Evolutionary conservation across 306 rosid genomes (phyloP).

Genomic region (Prinsepia uniflora): DNA sequence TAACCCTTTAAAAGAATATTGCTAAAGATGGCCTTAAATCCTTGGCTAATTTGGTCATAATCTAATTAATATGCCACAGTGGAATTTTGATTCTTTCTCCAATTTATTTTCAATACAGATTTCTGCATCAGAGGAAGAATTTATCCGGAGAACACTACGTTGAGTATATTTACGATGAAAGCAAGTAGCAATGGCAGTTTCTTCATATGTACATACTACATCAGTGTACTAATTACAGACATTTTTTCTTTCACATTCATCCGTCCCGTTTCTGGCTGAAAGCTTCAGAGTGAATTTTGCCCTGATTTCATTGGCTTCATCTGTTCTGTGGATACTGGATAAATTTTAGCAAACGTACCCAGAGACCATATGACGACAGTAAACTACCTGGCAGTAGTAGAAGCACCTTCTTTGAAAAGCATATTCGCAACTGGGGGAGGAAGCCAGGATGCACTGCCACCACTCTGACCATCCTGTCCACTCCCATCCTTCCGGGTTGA

Average conservation of each 20-base stretch:
- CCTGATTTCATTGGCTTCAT: not conserved
- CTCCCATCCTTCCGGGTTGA: conserved; percentile 5
- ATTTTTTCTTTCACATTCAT: not conserved
- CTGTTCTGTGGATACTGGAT: not conserved
- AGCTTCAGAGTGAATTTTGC: not conserved
- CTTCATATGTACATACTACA: not conserved
- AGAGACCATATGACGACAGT: not conserved
- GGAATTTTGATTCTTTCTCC: no score
- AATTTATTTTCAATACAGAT: no score
- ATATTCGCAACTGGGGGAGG: conserved; percentile 41
- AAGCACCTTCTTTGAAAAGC: conserved; percentile 39
- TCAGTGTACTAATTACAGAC: not conserved
- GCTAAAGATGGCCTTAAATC: no score
- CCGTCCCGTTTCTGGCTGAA: not conserved
- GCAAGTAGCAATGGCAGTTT: not conserved
- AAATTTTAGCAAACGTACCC: not conserved
- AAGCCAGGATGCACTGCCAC: conserved; percentile 33
- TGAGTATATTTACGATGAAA: not conserved
- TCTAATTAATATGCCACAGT: no score
- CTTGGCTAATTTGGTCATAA: no score
- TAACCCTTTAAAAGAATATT: no score
- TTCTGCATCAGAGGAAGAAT: not conserved
- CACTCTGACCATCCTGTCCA: conserved; percentile 30
- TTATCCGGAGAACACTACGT: not conserved
- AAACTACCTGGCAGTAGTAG: conserved; percentile 34